These are phyloP conservation scores for Saussurea involucrata DNA, from an alignment of 129 eudicot species.

Conservation along the genomic window DNA sequence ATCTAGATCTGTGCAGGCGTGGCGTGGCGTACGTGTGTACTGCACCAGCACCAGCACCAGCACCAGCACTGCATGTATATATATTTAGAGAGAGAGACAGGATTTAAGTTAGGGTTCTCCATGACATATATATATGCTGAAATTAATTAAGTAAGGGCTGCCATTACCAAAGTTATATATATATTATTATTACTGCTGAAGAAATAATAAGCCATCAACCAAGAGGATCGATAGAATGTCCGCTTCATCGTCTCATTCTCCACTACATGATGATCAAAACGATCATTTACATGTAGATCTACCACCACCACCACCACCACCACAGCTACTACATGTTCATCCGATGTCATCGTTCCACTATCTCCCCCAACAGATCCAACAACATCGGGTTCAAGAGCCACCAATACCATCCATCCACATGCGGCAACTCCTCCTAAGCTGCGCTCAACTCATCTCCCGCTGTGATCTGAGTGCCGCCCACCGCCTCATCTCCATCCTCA, in stretches of 20 bases:
- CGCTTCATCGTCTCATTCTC: conserved; percentile 33
- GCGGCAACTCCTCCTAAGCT: conserved; percentile 64
- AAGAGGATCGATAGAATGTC: conserved; percentile 9
- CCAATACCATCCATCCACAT: conserved; percentile 51
- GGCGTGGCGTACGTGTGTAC: too few species aligned
- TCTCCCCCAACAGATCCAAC: conserved; percentile 10
- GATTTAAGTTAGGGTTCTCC: not conserved
- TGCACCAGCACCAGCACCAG: too few species aligned
- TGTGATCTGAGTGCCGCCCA: conserved; percentile 64
- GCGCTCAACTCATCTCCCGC: conserved; percentile 78
- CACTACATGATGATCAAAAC: not conserved
- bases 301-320: conserved; percentile 12
- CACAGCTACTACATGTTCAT: not conserved
- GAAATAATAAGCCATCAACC: not conserved
- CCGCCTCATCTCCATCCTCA: conserved; percentile 55
- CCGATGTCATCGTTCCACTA: not conserved
- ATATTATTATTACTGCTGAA: not conserved
- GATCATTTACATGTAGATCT: conserved; percentile 19
- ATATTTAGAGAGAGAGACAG: too few species aligned
- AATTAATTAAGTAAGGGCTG: not conserved
- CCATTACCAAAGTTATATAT: not conserved
- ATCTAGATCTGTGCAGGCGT: not conserved
- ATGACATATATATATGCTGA: not conserved
- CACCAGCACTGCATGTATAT: too few species aligned
- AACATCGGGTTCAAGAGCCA: conserved; percentile 29